A percentile compares a stretch with the other conserved stretches of the same genome.
phyloP scores from a whole-genome alignment of 345 rosid genomes.

The Sisymbrium irio region DNA sequence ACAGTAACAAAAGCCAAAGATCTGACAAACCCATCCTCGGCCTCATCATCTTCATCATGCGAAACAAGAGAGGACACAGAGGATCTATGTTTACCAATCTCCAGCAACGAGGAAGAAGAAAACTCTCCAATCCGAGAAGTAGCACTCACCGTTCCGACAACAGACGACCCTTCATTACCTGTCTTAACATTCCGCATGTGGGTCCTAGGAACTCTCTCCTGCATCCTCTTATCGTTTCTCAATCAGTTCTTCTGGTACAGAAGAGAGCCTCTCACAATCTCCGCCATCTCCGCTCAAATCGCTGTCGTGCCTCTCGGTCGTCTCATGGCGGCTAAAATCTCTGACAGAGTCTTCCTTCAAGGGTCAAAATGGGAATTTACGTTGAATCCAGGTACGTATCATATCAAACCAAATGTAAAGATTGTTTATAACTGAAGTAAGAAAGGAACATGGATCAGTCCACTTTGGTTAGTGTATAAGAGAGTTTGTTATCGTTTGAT shows the following conservation, averaged over 20 bases:
- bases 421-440: too few relatives aligned
- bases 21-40: not conserved
- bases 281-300: conserved; percentile 94
- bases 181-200: conserved; percentile 93
- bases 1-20: conserved; percentile 26
- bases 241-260: conserved; percentile 98
- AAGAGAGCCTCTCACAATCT: conserved; percentile 86
- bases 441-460: not conserved
- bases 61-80: conserved; percentile 30
- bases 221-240: conserved; percentile 73
- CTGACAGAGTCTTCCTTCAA: conserved; percentile 61
- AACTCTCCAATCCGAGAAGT: conserved; percentile 87
- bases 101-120: conserved; percentile 37
- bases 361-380: conserved; percentile 75
- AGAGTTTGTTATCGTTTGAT: not conserved
- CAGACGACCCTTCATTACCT: conserved; percentile 83
- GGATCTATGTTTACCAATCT: conserved; percentile 18
- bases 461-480: not conserved
- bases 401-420: not conserved
- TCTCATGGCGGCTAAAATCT: conserved; percentile 80
- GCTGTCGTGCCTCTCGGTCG: conserved; percentile 92
- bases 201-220: conserved; percentile 78
- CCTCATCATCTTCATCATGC: conserved; percentile 32
- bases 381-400: conserved; percentile 53
- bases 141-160: conserved; percentile 82